Evolutionary conservation across 805 yeast species (phyloP).

Genomic region (Barnettozyma siamensis): DNA sequence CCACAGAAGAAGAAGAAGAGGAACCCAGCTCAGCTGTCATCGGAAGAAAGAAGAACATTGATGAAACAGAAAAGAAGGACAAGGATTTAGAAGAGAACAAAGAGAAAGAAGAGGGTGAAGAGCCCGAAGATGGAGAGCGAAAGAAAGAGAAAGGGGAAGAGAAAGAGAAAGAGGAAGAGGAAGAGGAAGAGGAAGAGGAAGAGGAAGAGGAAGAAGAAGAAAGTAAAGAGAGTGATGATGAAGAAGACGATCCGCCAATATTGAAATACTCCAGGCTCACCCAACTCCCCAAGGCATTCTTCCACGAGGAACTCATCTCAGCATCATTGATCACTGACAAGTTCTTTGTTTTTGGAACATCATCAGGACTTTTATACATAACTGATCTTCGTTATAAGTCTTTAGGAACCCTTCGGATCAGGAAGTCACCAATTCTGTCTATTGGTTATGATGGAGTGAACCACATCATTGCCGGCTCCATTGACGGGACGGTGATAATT

Average conservation of each 20-base stretch:
- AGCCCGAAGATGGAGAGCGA: not conserved
- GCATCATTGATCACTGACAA: constrained; percentile 54
- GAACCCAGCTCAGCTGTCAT: no score
- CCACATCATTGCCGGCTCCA: constrained; percentile 80
- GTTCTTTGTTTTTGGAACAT: constrained; percentile 79
- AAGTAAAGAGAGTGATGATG: constrained; percentile 30
- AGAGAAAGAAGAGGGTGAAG: not conserved
- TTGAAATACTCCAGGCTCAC: constrained; percentile 69
- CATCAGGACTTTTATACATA: constrained; percentile 75
- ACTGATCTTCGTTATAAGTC: constrained; percentile 53
- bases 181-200: constrained; percentile 11
- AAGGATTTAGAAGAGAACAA: not conserved
- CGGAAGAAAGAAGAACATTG: not conserved
- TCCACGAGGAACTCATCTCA: constrained; percentile 73
- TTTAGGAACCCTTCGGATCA: constrained; percentile 73
- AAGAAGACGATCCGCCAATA: constrained; percentile 60
- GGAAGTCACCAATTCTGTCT: constrained; percentile 75
- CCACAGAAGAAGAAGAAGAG: not conserved
- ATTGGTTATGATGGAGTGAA: constrained; percentile 64
- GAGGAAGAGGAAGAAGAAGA: constrained; percentile 15
- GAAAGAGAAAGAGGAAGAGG: not conserved
- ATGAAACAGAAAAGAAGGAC: not conserved
- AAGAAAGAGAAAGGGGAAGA: not conserved
- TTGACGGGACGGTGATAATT: constrained; percentile 88
- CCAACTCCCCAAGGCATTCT: constrained; percentile 64